These are phyloP conservation scores for Sphenostylis stenocarpa DNA, from an alignment of 306 rosid genomes.

Conservation along the genomic window DNA sequence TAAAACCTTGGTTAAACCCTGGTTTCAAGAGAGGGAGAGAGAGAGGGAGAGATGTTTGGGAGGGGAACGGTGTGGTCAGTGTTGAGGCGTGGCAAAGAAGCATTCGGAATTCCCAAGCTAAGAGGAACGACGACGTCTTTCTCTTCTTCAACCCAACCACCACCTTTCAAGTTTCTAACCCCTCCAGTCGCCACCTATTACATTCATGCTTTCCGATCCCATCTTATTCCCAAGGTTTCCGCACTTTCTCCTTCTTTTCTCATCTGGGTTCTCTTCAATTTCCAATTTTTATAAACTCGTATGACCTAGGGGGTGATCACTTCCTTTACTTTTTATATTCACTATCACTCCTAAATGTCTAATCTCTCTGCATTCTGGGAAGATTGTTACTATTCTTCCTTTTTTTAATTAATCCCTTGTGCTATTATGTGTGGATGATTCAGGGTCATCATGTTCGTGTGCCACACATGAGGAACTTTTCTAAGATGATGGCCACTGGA, in stretches of 20 bases:
- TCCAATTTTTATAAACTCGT: not conserved
- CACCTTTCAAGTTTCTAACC: slow-evolving; percentile 2
- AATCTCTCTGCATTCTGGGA: not conserved
- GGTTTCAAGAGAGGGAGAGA: not conserved
- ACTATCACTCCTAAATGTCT: not conserved
- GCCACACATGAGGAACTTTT: slow-evolving; percentile 48
- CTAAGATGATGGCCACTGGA: slow-evolving; percentile 42
- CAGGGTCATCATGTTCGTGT: slow-evolving; percentile 46
- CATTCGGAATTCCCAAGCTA: not conserved
- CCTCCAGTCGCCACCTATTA: slow-evolving; percentile 29
- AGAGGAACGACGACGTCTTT: slow-evolving; percentile 22
- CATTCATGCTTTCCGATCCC: slow-evolving; percentile 32
- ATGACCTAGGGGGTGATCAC: not conserved
- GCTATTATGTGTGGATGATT: not conserved
- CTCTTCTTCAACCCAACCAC: not conserved
- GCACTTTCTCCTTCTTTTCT: not conserved
- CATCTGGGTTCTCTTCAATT: not conserved
- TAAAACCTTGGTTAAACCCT: slow-evolving; percentile 32
- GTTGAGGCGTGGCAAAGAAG: slow-evolving; percentile 31
- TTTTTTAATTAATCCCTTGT: no score
- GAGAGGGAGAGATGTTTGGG: slow-evolving; percentile 32
- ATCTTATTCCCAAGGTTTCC: slow-evolving; percentile 27
- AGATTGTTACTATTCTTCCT: not conserved
- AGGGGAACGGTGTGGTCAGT: slow-evolving; percentile 21
- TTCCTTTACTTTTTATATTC: not conserved